Evolutionary conservation across 148 eudicot species (phyloP).

Genomic region (Rhododendron williamsianum): DNA sequence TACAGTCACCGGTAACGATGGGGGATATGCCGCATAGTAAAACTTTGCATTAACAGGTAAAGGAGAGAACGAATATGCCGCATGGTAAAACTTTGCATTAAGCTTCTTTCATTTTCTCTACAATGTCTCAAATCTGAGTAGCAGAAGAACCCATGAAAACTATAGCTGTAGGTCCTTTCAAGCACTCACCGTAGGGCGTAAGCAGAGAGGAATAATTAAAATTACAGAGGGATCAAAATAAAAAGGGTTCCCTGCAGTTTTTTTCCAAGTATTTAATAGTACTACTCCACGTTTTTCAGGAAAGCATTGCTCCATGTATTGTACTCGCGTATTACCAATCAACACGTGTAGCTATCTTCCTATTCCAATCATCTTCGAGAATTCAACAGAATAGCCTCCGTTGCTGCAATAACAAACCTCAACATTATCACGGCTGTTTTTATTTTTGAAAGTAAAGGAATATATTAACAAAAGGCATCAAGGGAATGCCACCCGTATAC

Average conservation of each 20-base stretch:
- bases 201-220: not conserved
- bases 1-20: not conserved
- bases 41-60: not conserved
- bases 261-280: not conserved
- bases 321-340: not conserved
- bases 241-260: not conserved
- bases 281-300: not conserved
- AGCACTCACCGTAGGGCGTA: conserved; percentile 7
- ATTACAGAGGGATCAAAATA: not conserved
- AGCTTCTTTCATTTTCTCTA: conserved; percentile 10
- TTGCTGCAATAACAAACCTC: conserved; percentile 27
- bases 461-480: no score
- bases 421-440: not conserved
- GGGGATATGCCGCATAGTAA: not conserved
- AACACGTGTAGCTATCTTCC: not conserved
- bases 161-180: not conserved
- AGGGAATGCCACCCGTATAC: no score
- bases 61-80: conserved; percentile 9
- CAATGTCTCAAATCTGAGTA: not conserved
- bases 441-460: no score
- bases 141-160: not conserved
- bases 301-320: not conserved
- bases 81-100: conserved; percentile 10
- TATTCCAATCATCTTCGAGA: not conserved
- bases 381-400: conserved; percentile 37